Conservation (phyloP, 352 stramenopile species). For the Globisporangium carolinianum region DNA sequence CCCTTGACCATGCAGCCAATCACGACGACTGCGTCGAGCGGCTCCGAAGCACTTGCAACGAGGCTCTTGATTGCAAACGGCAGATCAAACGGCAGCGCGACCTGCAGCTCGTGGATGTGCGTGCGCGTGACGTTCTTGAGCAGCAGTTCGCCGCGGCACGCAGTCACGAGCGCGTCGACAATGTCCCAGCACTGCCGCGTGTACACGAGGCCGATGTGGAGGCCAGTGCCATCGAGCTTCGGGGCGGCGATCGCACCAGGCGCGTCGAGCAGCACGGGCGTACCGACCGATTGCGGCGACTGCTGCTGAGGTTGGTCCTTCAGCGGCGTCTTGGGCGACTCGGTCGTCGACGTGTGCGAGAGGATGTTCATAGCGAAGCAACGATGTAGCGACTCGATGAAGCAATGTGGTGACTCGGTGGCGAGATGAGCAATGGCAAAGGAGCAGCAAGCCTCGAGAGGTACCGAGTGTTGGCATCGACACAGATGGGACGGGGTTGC, state of each 20-base stretch:
- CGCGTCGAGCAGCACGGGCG: constrained; percentile 18
- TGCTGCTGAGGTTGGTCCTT: neutral
- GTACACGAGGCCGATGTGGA: constrained; percentile 25
- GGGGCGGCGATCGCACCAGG: constrained; percentile 23
- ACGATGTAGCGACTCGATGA: too few species aligned
- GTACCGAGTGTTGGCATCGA: too few species aligned
- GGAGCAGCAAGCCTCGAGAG: too few species aligned
- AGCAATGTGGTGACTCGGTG: too few species aligned
- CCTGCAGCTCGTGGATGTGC: constrained; percentile 22
- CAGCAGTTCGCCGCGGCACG: constrained; percentile 27
- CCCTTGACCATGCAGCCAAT: constrained; percentile 18
- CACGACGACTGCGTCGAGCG: constrained; percentile 18
- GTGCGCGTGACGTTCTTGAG: constrained; percentile 21
- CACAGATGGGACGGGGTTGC: too few species aligned
- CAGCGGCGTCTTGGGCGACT: too few species aligned
- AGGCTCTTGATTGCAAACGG: constrained; percentile 25
- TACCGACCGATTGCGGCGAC: neutral
- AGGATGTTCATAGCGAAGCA: too few species aligned
- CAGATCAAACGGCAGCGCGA: constrained; percentile 26
- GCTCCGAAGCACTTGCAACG: constrained; percentile 7
- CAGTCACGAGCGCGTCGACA: constrained; percentile 17
- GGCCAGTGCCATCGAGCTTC: constrained; percentile 15
- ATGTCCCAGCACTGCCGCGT: constrained; percentile 20
- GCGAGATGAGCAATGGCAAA: too few species aligned
- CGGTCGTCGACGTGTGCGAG: too few species aligned